Percentiles rank a stretch among this genome's conserved stretches.
These are phyloP conservation scores for Aspergillus caelatus DNA, from an alignment of 2,329 filamentous ascomycete species.

Conservation along the genomic window DNA sequence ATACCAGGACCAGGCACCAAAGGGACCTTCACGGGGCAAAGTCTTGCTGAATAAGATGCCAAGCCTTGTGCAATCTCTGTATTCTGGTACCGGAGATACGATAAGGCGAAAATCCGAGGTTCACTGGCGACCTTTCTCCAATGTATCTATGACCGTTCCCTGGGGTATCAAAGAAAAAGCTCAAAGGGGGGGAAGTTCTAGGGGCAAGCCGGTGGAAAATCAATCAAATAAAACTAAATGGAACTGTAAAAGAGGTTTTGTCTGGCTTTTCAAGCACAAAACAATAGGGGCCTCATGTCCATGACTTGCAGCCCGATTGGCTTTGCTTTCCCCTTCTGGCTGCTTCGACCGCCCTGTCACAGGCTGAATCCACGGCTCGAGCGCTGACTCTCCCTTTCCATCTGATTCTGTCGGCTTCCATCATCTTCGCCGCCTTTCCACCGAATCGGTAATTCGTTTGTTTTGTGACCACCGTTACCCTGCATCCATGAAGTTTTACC, in stretches of 20 bases:
- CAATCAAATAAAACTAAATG: not conserved
- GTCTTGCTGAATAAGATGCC: conserved; percentile 7
- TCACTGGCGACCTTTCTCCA: not conserved
- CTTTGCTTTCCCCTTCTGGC: conserved; percentile 18
- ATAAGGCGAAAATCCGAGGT: conserved; percentile 16
- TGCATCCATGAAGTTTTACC: not conserved
- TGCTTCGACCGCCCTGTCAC: conserved; percentile 19
- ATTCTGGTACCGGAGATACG: conserved; percentile 23
- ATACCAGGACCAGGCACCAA: conserved; percentile 25
- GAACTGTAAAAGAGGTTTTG: not conserved
- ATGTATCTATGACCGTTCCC: not conserved
- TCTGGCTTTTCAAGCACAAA: conserved; percentile 14
- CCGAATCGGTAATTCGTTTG: conserved; percentile 14
- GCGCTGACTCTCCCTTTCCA: conserved; percentile 29
- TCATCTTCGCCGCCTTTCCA: conserved; percentile 32
- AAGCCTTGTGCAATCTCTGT: conserved; percentile 14
- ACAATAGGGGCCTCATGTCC: conserved; percentile 1
- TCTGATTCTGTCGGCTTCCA: conserved; percentile 36
- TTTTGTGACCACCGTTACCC: not conserved
- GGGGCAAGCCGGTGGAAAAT: not conserved
- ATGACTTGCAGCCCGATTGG: conserved; percentile 9
- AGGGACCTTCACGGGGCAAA: not conserved
- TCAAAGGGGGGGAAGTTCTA: not conserved
- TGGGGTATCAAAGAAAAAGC: not conserved
- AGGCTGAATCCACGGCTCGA: conserved; percentile 30